Percentiles rank a stretch among this genome's conserved stretches.
These are phyloP conservation scores for Hymenoscyphus scutula DNA, from an alignment of 2,329 filamentous ascomycete genomes.

Conservation along the genomic window DNA sequence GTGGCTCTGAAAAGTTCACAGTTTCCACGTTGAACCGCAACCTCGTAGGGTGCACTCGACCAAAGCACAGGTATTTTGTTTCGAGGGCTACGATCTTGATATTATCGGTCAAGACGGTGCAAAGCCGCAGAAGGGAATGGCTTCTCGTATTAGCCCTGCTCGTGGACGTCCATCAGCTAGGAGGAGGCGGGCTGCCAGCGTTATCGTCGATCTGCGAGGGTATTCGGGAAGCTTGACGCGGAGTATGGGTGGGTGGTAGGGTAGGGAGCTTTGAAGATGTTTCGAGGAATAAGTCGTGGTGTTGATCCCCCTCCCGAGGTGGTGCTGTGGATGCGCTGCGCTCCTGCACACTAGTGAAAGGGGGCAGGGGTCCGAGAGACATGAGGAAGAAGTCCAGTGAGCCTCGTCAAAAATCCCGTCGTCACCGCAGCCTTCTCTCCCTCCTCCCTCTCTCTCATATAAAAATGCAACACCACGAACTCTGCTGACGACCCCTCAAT, in stretches of 20 bases:
- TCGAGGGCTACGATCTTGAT: background rate
- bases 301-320: slow-evolving; percentile 17
- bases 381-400: slow-evolving; percentile 2
- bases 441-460: background rate
- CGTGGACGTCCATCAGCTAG: slow-evolving; percentile 31
- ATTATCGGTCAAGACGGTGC: background rate
- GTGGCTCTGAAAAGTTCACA: background rate
- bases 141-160: slow-evolving; percentile 28
- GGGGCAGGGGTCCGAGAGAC: background rate
- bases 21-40: background rate
- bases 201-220: slow-evolving; percentile 12
- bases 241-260: too few relatives aligned
- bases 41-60: background rate
- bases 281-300: slow-evolving; percentile 10
- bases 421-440: slow-evolving; percentile 25
- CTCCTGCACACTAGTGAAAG: background rate
- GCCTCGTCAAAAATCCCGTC: slow-evolving; percentile 23
- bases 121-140: slow-evolving; percentile 16
- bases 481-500: slow-evolving; percentile 4
- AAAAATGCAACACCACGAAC: slow-evolving; percentile 2
- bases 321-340: background rate
- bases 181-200: slow-evolving; percentile 27
- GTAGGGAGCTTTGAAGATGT: slow-evolving; percentile 6
- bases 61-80: background rate
- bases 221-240: slow-evolving; percentile 9